Evolutionary conservation across 2,329 filamentous ascomycete genomes (phyloP).

Genomic region (Fusarium torreyae): DNA sequence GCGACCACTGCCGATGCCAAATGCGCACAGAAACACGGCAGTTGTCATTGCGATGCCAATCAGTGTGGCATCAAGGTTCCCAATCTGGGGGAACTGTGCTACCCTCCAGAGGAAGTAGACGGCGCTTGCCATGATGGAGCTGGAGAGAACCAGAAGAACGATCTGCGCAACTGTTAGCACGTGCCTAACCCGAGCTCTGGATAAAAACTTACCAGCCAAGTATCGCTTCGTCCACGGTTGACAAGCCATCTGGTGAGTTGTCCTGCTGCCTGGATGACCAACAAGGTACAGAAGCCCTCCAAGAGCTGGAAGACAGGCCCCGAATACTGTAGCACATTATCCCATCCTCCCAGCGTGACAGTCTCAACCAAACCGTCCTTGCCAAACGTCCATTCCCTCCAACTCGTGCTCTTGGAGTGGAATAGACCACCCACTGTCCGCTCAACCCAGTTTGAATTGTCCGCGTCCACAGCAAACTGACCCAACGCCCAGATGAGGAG

Average conservation of each 20-base stretch:
- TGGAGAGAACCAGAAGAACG: slow-evolving; percentile 86
- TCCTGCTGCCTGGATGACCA: slow-evolving; percentile 95
- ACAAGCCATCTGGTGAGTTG: slow-evolving; percentile 97
- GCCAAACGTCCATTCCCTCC: slow-evolving; percentile 91
- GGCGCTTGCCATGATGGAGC: slow-evolving; percentile 91
- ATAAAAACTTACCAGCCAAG: slow-evolving; percentile 84
- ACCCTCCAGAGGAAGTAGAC: slow-evolving; percentile 98
- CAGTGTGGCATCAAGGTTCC: slow-evolving; percentile 90
- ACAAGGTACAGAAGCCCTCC: slow-evolving; percentile 95
- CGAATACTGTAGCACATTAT: slow-evolving; percentile 88
- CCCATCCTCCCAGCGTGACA: slow-evolving; percentile 87
- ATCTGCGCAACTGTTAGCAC: slow-evolving; percentile 75
- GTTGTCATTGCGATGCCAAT: slow-evolving; percentile 95
- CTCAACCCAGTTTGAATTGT: slow-evolving; percentile 83
- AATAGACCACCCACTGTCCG: slow-evolving; percentile 80
- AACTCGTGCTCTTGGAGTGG: slow-evolving; percentile 73
- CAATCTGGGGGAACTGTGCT: slow-evolving; percentile 91
- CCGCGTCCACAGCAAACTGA: slow-evolving; percentile 93
- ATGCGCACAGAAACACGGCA: slow-evolving; percentile 91
- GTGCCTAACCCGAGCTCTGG: background rate
- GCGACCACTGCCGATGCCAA: slow-evolving; percentile 93
- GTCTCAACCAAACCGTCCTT: slow-evolving; percentile 85
- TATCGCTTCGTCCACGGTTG: slow-evolving; percentile 92
- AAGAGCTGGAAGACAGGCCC: slow-evolving; percentile 94
- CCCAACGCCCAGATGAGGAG: slow-evolving; percentile 96